Evolutionary conservation across 148 eudicot genomes (phyloP).

Genomic region (Rhododendron henanense): DNA sequence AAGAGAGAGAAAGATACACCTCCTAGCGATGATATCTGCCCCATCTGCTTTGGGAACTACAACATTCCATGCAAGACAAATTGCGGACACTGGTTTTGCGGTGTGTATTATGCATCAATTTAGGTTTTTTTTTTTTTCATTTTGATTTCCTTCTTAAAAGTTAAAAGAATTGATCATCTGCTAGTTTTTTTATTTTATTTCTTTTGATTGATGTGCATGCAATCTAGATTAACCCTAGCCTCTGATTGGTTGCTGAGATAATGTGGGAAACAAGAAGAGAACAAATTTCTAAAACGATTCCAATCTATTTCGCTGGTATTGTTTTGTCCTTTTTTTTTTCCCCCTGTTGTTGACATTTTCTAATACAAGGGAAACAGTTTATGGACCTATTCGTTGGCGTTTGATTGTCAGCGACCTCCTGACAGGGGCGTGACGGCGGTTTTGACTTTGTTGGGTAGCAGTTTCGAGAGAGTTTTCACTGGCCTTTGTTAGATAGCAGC

Average conservation of each 20-base stretch:
- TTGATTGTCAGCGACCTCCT: too few species aligned
- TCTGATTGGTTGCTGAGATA: not conserved
- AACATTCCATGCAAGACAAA: conserved; percentile 27
- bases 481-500: too few species aligned
- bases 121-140: not conserved
- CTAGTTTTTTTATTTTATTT: not conserved
- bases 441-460: too few species aligned
- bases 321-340: too few species aligned
- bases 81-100: conserved; percentile 40
- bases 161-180: not conserved
- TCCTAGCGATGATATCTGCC: conserved; percentile 31
- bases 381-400: too few species aligned
- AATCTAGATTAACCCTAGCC: not conserved
- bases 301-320: too few species aligned
- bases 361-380: too few species aligned
- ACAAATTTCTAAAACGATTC: not conserved
- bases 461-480: too few species aligned
- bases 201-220: not conserved
- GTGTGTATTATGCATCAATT: not conserved
- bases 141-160: not conserved
- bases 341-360: too few species aligned
- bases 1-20: conserved; percentile 5
- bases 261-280: not conserved
- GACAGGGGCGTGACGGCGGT: too few species aligned
- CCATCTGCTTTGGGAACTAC: conserved; percentile 29